Base-by-base conservation (phyloP, 129 eudicot species). In the Flaveria trinervia region DNA sequence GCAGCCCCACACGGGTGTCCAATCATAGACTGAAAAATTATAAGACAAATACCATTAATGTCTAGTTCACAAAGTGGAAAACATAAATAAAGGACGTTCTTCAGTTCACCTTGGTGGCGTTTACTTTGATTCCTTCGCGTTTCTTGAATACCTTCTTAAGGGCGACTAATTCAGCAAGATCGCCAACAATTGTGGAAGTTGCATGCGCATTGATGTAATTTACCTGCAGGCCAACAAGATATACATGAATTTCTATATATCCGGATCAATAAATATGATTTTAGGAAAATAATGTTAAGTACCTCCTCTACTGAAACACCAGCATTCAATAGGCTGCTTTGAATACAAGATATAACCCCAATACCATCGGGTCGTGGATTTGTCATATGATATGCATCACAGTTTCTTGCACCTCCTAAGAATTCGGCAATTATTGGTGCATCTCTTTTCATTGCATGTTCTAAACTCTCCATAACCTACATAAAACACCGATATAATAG, bases 401-500 rank as follows among this genome's bases (percentile, higher is more conserved):
- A 56, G 9, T 23, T 73, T 8, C 14, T 57, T 18, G 68, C 77
- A 20, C 77, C 77, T 72, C 76, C 76, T 13, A 72, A 54, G 66
- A 54, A 72, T 36, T 54, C 66, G 2, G 76, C 76, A 54, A 73
- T 10, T 57, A 73, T 57, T 14, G 68, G 68, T 73, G 77, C 56
- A 14, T 73, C 68, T 14, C 77, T 73, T 73, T 73, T 73, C 77
- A 73, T 73, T 57, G 77, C 68, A 57, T 73, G 68, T 14, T 73
- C 77, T 59, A 73, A 73, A 57, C 77, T 73, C 68, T 73, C 77
- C 77, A 73, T 73, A 43, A 73, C 68, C 77, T 72, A 17, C 39
- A 13, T 12, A 46, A 26, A 20, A 17, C 9, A 17, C 9, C 20
- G 51, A 16, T 2, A 25, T 14, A 0, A 48, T 22, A 13, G 22